These are phyloP conservation scores for Trametes meyenii DNA, from an alignment of 768 basidiomycete species.

Conservation along the genomic window DNA sequence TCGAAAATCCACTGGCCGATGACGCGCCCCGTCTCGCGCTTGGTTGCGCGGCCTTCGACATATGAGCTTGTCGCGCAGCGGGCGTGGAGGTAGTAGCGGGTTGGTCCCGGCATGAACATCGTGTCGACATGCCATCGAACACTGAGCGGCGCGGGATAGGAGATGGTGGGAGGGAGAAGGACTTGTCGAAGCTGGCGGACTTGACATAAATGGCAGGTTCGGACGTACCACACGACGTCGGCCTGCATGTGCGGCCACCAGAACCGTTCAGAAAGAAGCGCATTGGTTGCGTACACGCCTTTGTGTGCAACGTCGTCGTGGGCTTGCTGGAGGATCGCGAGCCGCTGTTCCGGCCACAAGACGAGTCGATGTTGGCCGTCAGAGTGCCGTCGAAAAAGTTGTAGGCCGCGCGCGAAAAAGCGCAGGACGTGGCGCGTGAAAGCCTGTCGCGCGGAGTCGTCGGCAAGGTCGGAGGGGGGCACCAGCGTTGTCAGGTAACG, in stretches of 20 bases:
- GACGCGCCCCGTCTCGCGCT: slow-evolving; percentile 31
- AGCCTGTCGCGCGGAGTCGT: neutral
- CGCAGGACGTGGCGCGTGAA: neutral
- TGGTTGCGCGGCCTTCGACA: slow-evolving; percentile 36
- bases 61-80: slow-evolving; percentile 38
- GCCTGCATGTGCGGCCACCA: slow-evolving; percentile 33
- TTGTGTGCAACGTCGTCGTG: slow-evolving; percentile 31
- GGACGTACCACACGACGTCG: slow-evolving; percentile 28
- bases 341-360: slow-evolving; percentile 1
- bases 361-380: slow-evolving; percentile 27
- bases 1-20: slow-evolving; percentile 40
- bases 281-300: slow-evolving; percentile 17
- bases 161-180: slow-evolving; percentile 28
- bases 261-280: slow-evolving; percentile 21
- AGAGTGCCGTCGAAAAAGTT: slow-evolving; percentile 20
- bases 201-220: slow-evolving; percentile 45
- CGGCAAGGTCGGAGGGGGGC: neutral
- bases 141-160: slow-evolving; percentile 32
- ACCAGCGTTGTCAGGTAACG: neutral
- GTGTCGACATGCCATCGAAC: slow-evolving; percentile 43
- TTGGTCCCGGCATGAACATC: slow-evolving; percentile 42
- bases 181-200: slow-evolving; percentile 28
- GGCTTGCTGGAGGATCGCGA: slow-evolving; percentile 12
- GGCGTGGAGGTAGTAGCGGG: slow-evolving; percentile 43
- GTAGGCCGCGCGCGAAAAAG: neutral